These are phyloP conservation scores for Heimioporus sp. DNA, from an alignment of 768 basidiomycete species.

Conservation along the genomic window DNA sequence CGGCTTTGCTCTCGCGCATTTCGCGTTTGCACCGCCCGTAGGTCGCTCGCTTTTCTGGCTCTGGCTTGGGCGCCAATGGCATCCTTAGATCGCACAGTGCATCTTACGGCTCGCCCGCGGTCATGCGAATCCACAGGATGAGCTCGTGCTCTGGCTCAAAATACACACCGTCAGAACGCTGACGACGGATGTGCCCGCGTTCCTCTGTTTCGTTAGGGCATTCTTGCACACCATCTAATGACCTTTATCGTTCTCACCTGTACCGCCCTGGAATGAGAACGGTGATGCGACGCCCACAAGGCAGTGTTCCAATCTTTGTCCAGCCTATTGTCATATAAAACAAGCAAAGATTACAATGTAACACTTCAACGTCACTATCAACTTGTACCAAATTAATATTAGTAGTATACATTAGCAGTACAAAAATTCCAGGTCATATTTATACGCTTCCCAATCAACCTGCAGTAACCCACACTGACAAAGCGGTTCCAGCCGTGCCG, in stretches of 20 bases:
- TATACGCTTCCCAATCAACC: slow-evolving; percentile 21
- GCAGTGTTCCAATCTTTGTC: too few relatives aligned
- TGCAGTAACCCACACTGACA: slow-evolving; percentile 16
- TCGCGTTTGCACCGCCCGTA: slow-evolving; percentile 2
- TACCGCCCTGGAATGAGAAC: too few relatives aligned
- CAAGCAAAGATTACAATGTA: too few relatives aligned
- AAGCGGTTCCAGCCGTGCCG: slow-evolving; percentile 16
- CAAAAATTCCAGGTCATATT: slow-evolving; percentile 19
- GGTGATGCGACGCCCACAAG: too few relatives aligned
- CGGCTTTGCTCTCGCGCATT: slow-evolving; percentile 6
- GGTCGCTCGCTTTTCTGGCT: not conserved
- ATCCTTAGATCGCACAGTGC: not conserved
- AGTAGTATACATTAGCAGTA: slow-evolving; percentile 5
- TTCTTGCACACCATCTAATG: not conserved
- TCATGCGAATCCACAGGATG: not conserved
- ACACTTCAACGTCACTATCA: too few relatives aligned
- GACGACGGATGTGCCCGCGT: slow-evolving; percentile 3
- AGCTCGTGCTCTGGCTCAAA: not conserved
- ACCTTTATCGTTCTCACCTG: not conserved
- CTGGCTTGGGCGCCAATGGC: too few relatives aligned
- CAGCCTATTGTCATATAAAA: too few relatives aligned
- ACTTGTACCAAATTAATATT: too few relatives aligned
- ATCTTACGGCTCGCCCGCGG: not conserved
- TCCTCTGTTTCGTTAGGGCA: slow-evolving; percentile 2
- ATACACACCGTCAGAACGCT: slow-evolving; percentile 1